These are phyloP conservation scores for Chaetoceros muelleri DNA, from an alignment of 108 stramenopile species.

Conservation along the genomic window DNA sequence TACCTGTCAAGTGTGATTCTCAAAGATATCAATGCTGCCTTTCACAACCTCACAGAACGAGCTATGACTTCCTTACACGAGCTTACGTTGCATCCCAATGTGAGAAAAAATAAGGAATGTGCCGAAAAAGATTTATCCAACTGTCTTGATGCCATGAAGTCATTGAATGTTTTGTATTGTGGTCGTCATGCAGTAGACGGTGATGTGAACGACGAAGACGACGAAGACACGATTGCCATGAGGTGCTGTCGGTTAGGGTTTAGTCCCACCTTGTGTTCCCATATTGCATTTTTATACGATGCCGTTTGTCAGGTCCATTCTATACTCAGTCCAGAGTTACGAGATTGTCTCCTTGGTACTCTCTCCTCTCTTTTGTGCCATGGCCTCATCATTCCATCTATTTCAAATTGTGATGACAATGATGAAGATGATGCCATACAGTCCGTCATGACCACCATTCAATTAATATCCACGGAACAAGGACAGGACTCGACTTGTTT, in stretches of 20 bases:
- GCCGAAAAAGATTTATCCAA: not conserved
- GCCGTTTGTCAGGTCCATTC: not conserved
- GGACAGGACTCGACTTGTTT: conserved; percentile 11
- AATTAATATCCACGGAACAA: not conserved
- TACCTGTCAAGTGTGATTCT: not conserved
- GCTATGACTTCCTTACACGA: not conserved
- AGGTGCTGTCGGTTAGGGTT: not conserved
- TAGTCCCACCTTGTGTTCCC: not conserved
- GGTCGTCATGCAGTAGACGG: too few relatives aligned
- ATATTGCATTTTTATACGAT: not conserved
- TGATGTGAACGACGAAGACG: too few relatives aligned
- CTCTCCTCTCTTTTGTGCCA: not conserved
- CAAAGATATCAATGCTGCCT: not conserved
- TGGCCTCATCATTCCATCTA: not conserved
- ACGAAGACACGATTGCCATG: not conserved
- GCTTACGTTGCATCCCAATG: not conserved
- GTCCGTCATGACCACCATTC: not conserved
- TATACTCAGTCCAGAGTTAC: not conserved
- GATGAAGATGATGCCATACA: not conserved
- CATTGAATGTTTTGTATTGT: too few relatives aligned
- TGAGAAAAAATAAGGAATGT: not conserved
- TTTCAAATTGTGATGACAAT: not conserved
- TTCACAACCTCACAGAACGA: not conserved
- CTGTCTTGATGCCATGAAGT: not conserved
- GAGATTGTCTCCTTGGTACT: not conserved